Conservation (phyloP, 768 basidiomycete genomes). For the Pleurotus giganteus region DNA sequence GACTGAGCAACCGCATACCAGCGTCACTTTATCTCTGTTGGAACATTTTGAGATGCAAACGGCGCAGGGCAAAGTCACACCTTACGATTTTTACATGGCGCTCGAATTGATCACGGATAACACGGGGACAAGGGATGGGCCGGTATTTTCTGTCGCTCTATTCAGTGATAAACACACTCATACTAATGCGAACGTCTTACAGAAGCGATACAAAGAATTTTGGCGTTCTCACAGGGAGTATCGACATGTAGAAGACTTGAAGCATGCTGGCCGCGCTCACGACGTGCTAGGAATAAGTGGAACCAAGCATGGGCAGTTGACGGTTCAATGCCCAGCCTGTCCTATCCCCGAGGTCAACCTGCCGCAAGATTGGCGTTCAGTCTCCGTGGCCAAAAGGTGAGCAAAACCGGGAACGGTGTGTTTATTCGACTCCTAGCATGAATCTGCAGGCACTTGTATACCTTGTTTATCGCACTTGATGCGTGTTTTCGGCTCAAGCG, state of each 20-base stretch:
- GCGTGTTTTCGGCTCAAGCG: conserved; percentile 19
- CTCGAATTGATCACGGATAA: conserved; percentile 24
- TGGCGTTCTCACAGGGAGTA: conserved; percentile 11
- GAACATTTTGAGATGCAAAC: conserved; percentile 23
- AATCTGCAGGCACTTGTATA: conserved; percentile 14
- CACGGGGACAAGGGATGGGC: conserved; percentile 15
- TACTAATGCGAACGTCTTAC: background rate
- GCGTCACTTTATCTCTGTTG: conserved; percentile 21
- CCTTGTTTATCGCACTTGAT: conserved; percentile 15
- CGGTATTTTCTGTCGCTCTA: conserved; percentile 19
- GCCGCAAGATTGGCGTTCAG: conserved; percentile 11
- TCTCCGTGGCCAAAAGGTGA: background rate
- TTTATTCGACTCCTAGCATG: too few relatives aligned
- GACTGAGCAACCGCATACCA: conserved; percentile 21
- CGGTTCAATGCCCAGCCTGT: conserved; percentile 23
- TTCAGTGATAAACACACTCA: background rate
- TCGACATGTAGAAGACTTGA: conserved; percentile 20
- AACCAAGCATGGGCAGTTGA: conserved; percentile 15
- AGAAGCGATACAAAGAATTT: conserved; percentile 10
- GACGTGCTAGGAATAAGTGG: conserved; percentile 7
- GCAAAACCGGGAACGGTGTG: background rate
- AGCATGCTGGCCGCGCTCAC: conserved; percentile 21
- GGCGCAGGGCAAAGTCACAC: conserved; percentile 26
- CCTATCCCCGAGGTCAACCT: conserved; percentile 20
- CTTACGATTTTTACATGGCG: conserved; percentile 27